Base-by-base conservation (phyloP, 2,329 filamentous ascomycete species). In the Fusarium acutatum region DNA sequence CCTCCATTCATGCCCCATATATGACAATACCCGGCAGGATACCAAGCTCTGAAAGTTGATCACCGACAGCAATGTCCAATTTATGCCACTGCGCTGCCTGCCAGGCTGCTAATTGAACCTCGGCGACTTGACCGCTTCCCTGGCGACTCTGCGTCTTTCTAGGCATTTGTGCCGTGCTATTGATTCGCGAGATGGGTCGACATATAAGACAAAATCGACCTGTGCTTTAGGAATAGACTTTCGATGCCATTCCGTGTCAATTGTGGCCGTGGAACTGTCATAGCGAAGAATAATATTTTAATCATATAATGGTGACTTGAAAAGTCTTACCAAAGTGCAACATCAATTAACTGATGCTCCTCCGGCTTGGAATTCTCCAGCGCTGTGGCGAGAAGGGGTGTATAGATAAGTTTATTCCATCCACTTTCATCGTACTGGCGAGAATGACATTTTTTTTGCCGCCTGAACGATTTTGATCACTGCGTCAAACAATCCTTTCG, bases 231-330 rank as follows among this genome's bases (percentile, higher is more conserved):
- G 50, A 35, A 22, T 4, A 40, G 24, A n/a, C 50, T 38, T 30
- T 1, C 11, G 17, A 35, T 24, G 11, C 15, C 17, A 26, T 7
- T n/a, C 24, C 14, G 32, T 17, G 22, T 52, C 22, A 11, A 52
- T 17, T 37, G 17, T 24, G 14, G 49, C 49, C 5, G 15, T 22
- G 4, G 47, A n/a, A 4, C 28, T 49, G 10, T 5, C 1, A 32
- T 15, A 20, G 3, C 7, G 9, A 49, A 7, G 20, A 7, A 24
- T n/a, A n/a, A n/a, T n/a, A n/a, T n/a, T n/a, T n/a, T n/a, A n/a
- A n/a, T n/a, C n/a, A n/a, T n/a, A n/a, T n/a, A n/a, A n/a, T 11
- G 1, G 9, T 20, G 44, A 5, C 20, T 47, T 26, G 2, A 2
- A 1, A 18, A 7, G 1, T 24, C 47, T 52, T 52, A 35, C 32